Evolutionary conservation across 352 stramenopile species (phyloP), one percentile per base, ranked within the genome.

Genomic region (Phytopythium helicoides): DNA sequence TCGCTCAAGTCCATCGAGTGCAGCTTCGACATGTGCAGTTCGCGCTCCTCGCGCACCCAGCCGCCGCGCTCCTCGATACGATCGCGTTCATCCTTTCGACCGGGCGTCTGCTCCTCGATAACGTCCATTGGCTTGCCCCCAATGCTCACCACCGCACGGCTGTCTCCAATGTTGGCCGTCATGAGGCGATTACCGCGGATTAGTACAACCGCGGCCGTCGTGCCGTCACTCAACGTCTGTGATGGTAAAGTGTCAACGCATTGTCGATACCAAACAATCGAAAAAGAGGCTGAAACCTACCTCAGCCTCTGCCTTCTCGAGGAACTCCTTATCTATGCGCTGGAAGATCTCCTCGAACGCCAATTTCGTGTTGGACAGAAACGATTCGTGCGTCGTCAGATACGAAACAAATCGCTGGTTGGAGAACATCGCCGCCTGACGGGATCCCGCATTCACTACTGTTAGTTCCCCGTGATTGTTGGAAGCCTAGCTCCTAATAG

Each of bases 1-100:
- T 95, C 86, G 36, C 83, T 92, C 52, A 95, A 59, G 60, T 95
- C 86, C 86, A 95, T 95, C 26, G 74, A 90, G 47, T 94, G 82
- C 19, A 95, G 60, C 57, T 93, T 93, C 16, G 82, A 93, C 65
- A 95, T 80, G 56, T 93, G 86, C 39, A 95, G 57, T 49, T 95
- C 86, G 12, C 84, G 78, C 55, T 95, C 86, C 60, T 92, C 81
- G 56, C 86, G 79, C 6, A 91, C 77, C 82, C 82, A 93, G 0
- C 86, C 86, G 47, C 84, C 84, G 12, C 82, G 76, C 3, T 57
- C 33, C 51, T 87, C 79, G 40, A 96, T 96, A 10, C 87, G 73
- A 22, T 56, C 49, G 12, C 83, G 78, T 50, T 96, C 88, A 26
- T 94, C 80, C 45, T 56, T 42, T 26, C 86, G 70, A 5, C 85